Evolutionary conservation across 2,329 filamentous ascomycete genomes (phyloP).

Genomic region (Fusarium marasasianum): DNA sequence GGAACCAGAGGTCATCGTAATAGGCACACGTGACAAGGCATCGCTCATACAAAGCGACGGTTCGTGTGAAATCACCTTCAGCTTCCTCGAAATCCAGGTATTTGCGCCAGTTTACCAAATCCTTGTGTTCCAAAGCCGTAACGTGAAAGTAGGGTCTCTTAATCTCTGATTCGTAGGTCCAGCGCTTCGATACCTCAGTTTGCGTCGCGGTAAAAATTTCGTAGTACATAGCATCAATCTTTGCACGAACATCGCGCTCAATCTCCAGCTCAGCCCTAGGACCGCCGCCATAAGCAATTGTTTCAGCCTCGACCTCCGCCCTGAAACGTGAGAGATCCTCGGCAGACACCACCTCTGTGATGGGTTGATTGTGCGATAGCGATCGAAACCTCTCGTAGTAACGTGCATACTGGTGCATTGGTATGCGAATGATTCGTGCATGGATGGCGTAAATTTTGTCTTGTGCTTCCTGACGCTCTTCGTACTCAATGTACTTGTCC

Average conservation of each 20-base stretch:
- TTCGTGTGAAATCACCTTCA: slow-evolving; percentile 79
- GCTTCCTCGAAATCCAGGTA: slow-evolving; percentile 96
- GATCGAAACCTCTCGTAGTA: slow-evolving; percentile 93
- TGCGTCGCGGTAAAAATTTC: slow-evolving; percentile 85
- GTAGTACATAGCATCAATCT: slow-evolving; percentile 83
- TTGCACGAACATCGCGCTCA: slow-evolving; percentile 82
- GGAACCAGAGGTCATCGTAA: slow-evolving; percentile 97
- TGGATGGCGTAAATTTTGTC: slow-evolving; percentile 89
- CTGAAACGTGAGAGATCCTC: slow-evolving; percentile 75
- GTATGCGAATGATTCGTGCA: slow-evolving; percentile 83
- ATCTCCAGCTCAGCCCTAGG: slow-evolving; percentile 78
- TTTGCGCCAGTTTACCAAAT: slow-evolving; percentile 91
- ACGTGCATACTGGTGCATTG: slow-evolving; percentile 93
- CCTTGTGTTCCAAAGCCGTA: slow-evolving; percentile 85
- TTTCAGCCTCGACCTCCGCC: slow-evolving; percentile 76
- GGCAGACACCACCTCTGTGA: slow-evolving; percentile 75
- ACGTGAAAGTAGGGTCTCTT: slow-evolving; percentile 98
- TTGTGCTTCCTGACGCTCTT: slow-evolving; percentile 85
- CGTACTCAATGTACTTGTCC: slow-evolving; percentile 99
- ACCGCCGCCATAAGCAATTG: slow-evolving; percentile 58
- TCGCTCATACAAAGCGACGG: slow-evolving; percentile 88
- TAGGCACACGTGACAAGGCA: slow-evolving; percentile 92
- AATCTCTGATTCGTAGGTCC: slow-evolving; percentile 93
- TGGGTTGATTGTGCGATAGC: slow-evolving; percentile 75
- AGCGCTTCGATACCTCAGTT: slow-evolving; percentile 88